Base-by-base conservation (phyloP, 2,329 filamentous ascomycete genomes). In the Trichoderma brevicompactum region DNA sequence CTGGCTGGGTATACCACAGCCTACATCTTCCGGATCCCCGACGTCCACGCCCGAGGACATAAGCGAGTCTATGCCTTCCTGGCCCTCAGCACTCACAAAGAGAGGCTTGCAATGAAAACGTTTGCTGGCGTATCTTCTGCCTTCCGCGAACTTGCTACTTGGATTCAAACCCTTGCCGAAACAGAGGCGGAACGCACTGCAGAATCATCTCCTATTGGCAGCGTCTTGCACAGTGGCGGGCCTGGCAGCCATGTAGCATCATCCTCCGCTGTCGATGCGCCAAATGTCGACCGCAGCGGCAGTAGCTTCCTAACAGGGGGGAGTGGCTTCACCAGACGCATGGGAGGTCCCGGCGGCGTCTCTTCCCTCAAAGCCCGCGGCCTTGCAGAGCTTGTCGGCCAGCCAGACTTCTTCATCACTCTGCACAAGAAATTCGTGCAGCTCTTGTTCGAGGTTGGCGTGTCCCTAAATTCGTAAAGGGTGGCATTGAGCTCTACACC, bases 1-100 rank as follows among this genome's bases (percentile, higher is more conserved):
- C 74, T 84, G 0, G 84, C 87, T 1, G 88, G 88, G 36, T 90
- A 89, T 75, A 90, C 88, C 0, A 90, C 87, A 0, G 88, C 87
- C 13, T 90, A 89, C 74, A 88, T 90, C 68, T 90, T 90, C 72
- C 87, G 88, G 32, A 88, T 90, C 48, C 85, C 87, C 7, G 88
- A 90, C 72, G 80, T 89, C 41, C 87, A 89, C 68, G 88, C 88
- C 13, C 85, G 88, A 12, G 88, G 88, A 5, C 85, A 89, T 69
- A 87, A 88, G 75, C 83, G 88, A n/a, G 85, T 89, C 12, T 90
- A 90, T 71, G 88, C 88, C 10, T 86, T 90, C 66, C 75, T 90
- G 66, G 87, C 87, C 2, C 81, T 90, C 53, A 88, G 83, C 73
- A 89, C 87, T 10, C 85, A 89, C 74, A 85, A 85, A 59, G 87